Evolutionary conservation across 306 rosid species (phyloP), one percentile per base, ranked within the genome.

Genomic region (Prunus padus): DNA sequence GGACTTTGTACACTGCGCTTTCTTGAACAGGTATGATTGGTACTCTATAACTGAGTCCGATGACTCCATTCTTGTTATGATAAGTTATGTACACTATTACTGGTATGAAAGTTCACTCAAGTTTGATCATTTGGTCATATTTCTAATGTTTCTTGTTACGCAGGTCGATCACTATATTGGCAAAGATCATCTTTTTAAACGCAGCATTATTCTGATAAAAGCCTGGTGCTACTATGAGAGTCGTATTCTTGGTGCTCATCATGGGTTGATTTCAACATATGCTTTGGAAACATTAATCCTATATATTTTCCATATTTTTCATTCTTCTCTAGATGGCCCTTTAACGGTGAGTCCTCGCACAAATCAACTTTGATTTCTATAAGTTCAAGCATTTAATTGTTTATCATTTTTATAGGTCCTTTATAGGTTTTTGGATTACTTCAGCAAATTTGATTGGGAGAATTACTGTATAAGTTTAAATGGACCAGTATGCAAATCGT

Each of bases 141-240:
- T 71, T 47, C 57, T 13, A 1, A 56, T 51, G 65, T 65, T 37
- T 11, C 71, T 79, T 49, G 4, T 54, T 77, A 28, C 73, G 63
- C 87, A 93, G 97, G 87, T 91, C 67, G 98, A 93, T 87, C 87
- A 85, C 76, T 89, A 76, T 56, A 84, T 89, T 77, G 89, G 88
- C 30, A 91, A 89, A 83, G 86, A 89, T 77, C 89, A 91, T 83
- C 92, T 91, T 66, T 93, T 93, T 75, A 93, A 93, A 46, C 96
- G 96, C 81, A 93, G 97, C 77, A 85, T 93, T 75, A 89, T 93
- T 71, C 81, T 91, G 77, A 87, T 84, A 68, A 93, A 91, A 80
- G 97, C 96, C 61, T 93, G 98, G 98, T 93, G 98, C 88, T 93
- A 89, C 65, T 93, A 93, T 77, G 95, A 90, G 86, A 93, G 98